phyloP scores from a whole-genome alignment of 345 rosid genomes.

The Microthlaspi erraticum region DNA sequence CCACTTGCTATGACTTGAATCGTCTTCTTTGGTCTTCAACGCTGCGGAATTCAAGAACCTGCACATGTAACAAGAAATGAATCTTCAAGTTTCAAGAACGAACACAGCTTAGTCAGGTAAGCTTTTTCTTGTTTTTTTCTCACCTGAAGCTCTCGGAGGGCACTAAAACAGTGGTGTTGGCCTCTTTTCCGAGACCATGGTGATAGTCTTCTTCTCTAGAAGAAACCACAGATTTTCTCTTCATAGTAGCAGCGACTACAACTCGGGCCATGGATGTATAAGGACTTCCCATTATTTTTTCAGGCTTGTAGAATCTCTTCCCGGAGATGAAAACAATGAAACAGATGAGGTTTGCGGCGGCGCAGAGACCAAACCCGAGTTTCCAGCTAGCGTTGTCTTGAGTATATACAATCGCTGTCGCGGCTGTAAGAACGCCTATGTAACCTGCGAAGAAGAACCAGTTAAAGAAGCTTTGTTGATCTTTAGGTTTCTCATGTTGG shows the following conservation, averaged over 20 bases:
- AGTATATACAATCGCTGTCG: constrained; percentile 46
- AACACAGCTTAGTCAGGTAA: too few relatives aligned
- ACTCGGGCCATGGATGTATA: constrained; percentile 52
- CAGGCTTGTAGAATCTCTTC: constrained; percentile 45
- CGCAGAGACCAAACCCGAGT: constrained; percentile 55
- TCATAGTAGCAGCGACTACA: constrained; percentile 47
- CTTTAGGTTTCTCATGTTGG: too few relatives aligned
- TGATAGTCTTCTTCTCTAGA: constrained; percentile 48
- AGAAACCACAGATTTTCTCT: constrained; percentile 47
- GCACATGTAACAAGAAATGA: constrained; percentile 26
- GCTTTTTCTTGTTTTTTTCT: too few relatives aligned
- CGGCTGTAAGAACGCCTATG: too few relatives aligned
- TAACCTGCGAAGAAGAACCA: too few relatives aligned
- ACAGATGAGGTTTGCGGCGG: constrained; percentile 39
- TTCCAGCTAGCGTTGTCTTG: constrained; percentile 59
- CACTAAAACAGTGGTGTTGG: background rate
- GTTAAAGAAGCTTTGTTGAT: too few relatives aligned
- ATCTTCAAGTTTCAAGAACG: background rate
- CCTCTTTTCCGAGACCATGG: background rate
- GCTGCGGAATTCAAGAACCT: constrained; percentile 46
- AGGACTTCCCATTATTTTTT: constrained; percentile 56
- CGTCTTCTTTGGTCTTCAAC: constrained; percentile 49
- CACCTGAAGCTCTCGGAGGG: constrained; percentile 52
- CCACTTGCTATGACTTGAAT: constrained; percentile 48
- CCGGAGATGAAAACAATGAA: constrained; percentile 49